A percentile compares a stretch with the other conserved stretches of the same genome.
Conservation (phyloP, 129 eudicot species). For the Deinandra increscens region DNA sequence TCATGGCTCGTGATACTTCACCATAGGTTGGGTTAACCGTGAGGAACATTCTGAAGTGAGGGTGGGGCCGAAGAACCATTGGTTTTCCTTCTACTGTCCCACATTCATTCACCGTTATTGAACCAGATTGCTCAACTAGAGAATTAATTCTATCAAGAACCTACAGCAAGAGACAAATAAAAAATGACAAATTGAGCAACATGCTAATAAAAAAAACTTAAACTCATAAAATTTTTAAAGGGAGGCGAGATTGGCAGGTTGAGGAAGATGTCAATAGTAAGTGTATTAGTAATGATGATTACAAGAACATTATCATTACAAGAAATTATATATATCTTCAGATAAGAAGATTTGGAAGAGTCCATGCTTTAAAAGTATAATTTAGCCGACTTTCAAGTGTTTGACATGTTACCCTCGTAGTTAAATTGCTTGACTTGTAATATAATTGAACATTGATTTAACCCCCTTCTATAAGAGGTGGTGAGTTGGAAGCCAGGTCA, state of each 20-base stretch:
- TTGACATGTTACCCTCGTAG: neutral
- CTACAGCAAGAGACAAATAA: conserved; percentile 35
- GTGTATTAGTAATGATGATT: neutral
- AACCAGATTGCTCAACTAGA: conserved; percentile 92
- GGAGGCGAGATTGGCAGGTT: neutral
- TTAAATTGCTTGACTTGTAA: neutral
- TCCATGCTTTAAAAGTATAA: neutral
- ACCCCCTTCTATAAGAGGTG: neutral
- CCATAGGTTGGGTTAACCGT: conserved; percentile 87
- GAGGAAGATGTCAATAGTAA: neutral
- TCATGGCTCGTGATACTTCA: conserved; percentile 96
- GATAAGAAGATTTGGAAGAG: neutral
- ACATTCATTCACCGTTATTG: conserved; percentile 88
- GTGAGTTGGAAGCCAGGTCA: neutral
- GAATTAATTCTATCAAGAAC: conserved; percentile 99
- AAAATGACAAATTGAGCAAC: neutral
- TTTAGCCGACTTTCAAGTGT: neutral
- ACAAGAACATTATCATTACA: neutral
- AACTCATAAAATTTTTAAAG: neutral
- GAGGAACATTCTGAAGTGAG: conserved; percentile 83
- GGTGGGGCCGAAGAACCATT: conserved; percentile 76
- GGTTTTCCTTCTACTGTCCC: conserved; percentile 83
- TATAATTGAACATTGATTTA: neutral
- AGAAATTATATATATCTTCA: neutral
- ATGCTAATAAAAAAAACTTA: neutral